Percentiles rank a stretch among this genome's conserved stretches.
phyloP scores from a whole-genome alignment of 1,139 yeast genomes.

The Protomyces gravidus region DNA sequence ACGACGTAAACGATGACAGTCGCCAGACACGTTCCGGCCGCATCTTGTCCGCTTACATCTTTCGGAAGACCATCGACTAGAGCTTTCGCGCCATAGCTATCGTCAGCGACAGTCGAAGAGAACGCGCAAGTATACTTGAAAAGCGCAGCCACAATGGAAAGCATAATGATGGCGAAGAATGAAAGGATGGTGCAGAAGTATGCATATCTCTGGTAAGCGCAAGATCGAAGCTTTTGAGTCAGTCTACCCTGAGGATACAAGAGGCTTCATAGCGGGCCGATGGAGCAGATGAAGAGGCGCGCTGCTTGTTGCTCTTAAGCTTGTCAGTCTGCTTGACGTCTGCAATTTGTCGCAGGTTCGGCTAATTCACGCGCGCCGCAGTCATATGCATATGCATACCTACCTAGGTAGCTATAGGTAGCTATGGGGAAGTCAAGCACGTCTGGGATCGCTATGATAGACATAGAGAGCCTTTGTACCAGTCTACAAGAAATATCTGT shows the following conservation, averaged over 20 bases:
- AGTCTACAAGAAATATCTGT: too few species aligned
- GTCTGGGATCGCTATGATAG: too few species aligned
- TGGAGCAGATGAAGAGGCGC: too few species aligned
- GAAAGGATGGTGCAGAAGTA: constrained; percentile 93
- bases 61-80: constrained; percentile 44
- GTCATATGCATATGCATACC: too few species aligned
- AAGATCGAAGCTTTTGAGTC: not conserved
- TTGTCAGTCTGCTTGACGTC: too few species aligned
- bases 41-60: constrained; percentile 57
- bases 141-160: constrained; percentile 75
- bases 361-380: too few species aligned
- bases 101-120: not conserved
- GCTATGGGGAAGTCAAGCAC: too few species aligned
- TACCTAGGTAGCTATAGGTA: too few species aligned
- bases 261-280: constrained; percentile 16
- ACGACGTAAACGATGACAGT: constrained; percentile 27
- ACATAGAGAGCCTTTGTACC: too few species aligned
- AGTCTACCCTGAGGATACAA: constrained; percentile 18
- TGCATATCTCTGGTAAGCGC: constrained; percentile 45
- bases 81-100: constrained; percentile 45
- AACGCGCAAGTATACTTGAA: constrained; percentile 51
- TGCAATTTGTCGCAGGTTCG: too few species aligned
- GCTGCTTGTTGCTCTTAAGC: too few species aligned
- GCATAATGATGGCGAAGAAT: constrained; percentile 82
- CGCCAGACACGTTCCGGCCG: constrained; percentile 22